Conservation (phyloP, 2,329 filamentous ascomycete genomes). For the Cladosporium sp. region DNA sequence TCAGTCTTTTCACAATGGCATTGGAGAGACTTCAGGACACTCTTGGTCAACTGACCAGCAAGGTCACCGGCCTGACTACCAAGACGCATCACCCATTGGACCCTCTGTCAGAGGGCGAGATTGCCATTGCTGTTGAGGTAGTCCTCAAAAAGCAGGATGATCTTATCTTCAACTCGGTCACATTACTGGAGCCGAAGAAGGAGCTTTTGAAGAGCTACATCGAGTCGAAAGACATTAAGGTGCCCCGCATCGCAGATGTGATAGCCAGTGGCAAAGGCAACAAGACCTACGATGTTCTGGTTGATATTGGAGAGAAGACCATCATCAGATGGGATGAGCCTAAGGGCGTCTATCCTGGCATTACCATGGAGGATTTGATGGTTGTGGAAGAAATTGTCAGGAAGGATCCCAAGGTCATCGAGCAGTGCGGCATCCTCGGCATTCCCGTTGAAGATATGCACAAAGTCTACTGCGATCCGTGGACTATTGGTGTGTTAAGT, state of each 20-base stretch:
- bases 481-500: conserved; percentile 78
- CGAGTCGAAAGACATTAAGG: conserved; percentile 51
- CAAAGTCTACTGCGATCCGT: conserved; percentile 90
- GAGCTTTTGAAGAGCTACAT: conserved; percentile 75
- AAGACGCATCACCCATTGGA: conserved; percentile 64
- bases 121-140: conserved; percentile 62
- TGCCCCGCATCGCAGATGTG: conserved; percentile 66
- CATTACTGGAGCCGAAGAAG: conserved; percentile 77
- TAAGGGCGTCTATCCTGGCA: conserved; percentile 74
- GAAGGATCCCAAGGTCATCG: conserved; percentile 78
- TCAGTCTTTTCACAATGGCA: not conserved
- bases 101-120: conserved; percentile 66
- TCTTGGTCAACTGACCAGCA: not conserved
- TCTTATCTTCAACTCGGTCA: conserved; percentile 78
- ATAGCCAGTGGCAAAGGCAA: conserved; percentile 73
- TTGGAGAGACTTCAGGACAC: not conserved
- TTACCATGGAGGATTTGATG: conserved; percentile 82
- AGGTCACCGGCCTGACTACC: not conserved
- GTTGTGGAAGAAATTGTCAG: conserved; percentile 69
- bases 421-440: conserved; percentile 76
- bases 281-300: conserved; percentile 73
- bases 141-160: conserved; percentile 65
- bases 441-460: conserved; percentile 78
- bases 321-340: conserved; percentile 69
- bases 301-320: conserved; percentile 62